Evolutionary conservation across 2,329 filamentous ascomycete genomes (phyloP), one percentile per base, ranked within the genome.

Genomic region (Diatrype stigma): DNA sequence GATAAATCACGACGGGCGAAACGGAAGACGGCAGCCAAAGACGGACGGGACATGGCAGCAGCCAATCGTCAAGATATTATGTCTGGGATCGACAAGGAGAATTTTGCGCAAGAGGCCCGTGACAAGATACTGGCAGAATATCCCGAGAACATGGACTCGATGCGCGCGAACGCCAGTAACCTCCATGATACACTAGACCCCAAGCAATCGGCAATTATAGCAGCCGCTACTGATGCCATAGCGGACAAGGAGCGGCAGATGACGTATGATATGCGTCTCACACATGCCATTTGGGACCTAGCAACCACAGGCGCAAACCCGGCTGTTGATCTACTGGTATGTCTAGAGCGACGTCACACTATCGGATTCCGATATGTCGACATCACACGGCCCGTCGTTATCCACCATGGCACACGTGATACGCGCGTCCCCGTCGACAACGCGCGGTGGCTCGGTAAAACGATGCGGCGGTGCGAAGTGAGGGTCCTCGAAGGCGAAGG

Each of bases 341-440:
- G 94, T 65, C 78, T 99, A 2, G 94, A 99, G 69, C 84, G 94
- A 21, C 82, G 89, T 26, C 90, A 96, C 62, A 85, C 89, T 0
- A 96, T 99, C 61, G 94, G 94, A 0, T 99, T 99, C 73, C 85
- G 92, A 46, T 99, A 99, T 65, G 93, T 96, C 17, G 94, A 99
- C 66, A 96, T 99, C 58, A 95, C 88, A 6, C 83, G 91, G 8
- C 83, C 90, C 0, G 89, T 97, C 0, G 87, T 96, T 22, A 96
- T 99, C 57, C 93, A 96, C 63, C 94, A 99, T 67, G 94, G 94
- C 35, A 90, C 84, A 63, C 85, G 89, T 60, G 94, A 99, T 64
- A 91, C 87, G 6, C 82, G 94, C 22, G 94, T 99, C 1, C 94
- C 94, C 0, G 87, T 96, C 14, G 94, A 96, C 51, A 99, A 99